Evolutionary conservation across 2,329 filamentous ascomycete species (phyloP), one percentile per base, ranked within the genome.

Genomic region (Calcarisporium arbuscula): DNA sequence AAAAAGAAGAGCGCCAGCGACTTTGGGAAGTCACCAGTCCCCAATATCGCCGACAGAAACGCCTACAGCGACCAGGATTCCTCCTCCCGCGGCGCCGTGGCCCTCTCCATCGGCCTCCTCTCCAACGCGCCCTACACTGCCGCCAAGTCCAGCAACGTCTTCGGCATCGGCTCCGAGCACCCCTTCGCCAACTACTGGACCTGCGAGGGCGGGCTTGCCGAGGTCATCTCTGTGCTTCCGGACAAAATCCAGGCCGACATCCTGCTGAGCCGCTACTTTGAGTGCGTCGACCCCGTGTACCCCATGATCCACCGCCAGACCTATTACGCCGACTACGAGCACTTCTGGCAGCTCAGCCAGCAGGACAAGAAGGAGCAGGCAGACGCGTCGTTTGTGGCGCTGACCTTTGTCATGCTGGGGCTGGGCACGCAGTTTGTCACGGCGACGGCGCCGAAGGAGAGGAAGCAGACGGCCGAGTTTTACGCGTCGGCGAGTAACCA

Each of bases 181-280:
- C 83, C 82, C 0, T 88, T 88, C 52, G 79, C 82, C 49, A 89
- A 89, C 52, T 89, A 89, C 57, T 90, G 85, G 85, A 89, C 83
- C 4, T 85, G 80, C 49, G 74, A 80, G 41, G 84, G 85, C 30
- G 84, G 83, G 0, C 61, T 90, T 14, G 68, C 76, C 8, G 85
- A 90, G 57, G 82, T 88, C 6, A 77, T 88, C 28, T 77, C 74
- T 2, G 82, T 88, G 4, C 63, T 90, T 10, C 85, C 85, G 1
- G 80, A 80, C 38, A 88, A 85, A 60, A 61, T 80, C 8, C 83
- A 88, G 55, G 81, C 82, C 34, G 82, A 89, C 45, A 79, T 85
- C 25, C 64, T 89, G 10, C 57, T 82, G 22, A 63, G 57, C 32
- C 67, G 74, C 25, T 82, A 82, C 51, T 81, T 80, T 44, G 77